These are phyloP conservation scores for Clarireedia paspali DNA, from an alignment of 2,329 filamentous ascomycete genomes.

Conservation along the genomic window DNA sequence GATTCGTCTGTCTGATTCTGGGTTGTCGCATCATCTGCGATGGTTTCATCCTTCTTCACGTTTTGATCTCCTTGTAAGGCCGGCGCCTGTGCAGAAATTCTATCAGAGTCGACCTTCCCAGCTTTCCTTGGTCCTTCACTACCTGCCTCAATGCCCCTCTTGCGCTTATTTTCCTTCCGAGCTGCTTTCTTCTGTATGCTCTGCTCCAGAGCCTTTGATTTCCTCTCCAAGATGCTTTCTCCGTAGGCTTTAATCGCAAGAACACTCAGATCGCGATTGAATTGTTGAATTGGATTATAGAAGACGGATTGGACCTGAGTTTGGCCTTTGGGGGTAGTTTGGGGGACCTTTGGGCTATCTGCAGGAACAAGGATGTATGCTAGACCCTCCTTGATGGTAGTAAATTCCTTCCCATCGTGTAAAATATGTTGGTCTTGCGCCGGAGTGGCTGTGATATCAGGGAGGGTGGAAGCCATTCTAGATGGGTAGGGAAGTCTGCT, in stretches of 20 bases:
- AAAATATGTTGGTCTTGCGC: conserved; percentile 25
- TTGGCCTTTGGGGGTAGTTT: conserved; percentile 40
- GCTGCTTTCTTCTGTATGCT: conserved; percentile 29
- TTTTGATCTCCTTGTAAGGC: background rate
- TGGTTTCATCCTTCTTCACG: background rate
- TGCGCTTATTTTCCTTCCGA: conserved; percentile 41
- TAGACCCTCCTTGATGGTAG: conserved; percentile 57
- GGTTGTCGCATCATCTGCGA: background rate
- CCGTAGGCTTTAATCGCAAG: conserved; percentile 87
- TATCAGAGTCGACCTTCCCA: conserved; percentile 20
- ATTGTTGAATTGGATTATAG: conserved; percentile 98
- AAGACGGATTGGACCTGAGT: conserved; percentile 74
- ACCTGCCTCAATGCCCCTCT: conserved; percentile 29
- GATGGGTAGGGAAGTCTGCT: background rate
- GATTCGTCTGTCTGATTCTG: background rate
- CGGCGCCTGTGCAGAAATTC: background rate
- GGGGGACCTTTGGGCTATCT: conserved; percentile 38
- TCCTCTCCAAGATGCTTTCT: conserved; percentile 51
- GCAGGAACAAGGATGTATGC: conserved; percentile 59
- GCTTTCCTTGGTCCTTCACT: conserved; percentile 31
- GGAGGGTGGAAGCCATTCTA: background rate
- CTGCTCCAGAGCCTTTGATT: conserved; percentile 36
- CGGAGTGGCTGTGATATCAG: conserved; percentile 26
- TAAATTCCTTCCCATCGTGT: conserved; percentile 46
- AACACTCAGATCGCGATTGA: conserved; percentile 92